A percentile compares a stretch with the other conserved stretches of the same genome.
Conservation (phyloP, 768 basidiomycete species). For the Cystobasidium ongulense region DNA sequence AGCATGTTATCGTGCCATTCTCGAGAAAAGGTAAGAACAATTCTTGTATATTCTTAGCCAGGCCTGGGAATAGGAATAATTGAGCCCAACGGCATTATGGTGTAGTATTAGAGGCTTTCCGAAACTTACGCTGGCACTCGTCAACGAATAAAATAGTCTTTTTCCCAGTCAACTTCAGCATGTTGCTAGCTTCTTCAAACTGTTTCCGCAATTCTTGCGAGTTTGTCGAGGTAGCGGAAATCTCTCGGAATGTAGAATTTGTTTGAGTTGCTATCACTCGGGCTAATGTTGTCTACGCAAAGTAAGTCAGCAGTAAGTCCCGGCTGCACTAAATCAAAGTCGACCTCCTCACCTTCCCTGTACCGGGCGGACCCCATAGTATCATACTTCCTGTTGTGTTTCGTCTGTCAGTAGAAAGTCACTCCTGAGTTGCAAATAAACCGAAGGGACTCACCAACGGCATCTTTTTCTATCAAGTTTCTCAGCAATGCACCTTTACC, state of each 20-base stretch:
- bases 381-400: conserved; percentile 23
- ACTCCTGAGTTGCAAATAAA: conserved; percentile 44
- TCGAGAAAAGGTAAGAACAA: conserved; percentile 70
- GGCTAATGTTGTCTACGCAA: conserved; percentile 57
- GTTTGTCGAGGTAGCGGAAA: conserved; percentile 40
- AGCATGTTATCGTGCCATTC: conserved; percentile 62
- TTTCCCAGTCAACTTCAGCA: conserved; percentile 56
- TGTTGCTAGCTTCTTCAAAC: conserved; percentile 66
- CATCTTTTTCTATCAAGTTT: conserved; percentile 52
- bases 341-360: conserved; percentile 6
- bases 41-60: conserved; percentile 60
- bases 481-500: conserved; percentile 56
- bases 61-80: conserved; percentile 45
- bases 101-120: not conserved
- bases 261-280: conserved; percentile 59
- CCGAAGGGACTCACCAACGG: conserved; percentile 49
- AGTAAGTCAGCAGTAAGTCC: conserved; percentile 48
- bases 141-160: conserved; percentile 71
- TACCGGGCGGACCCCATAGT: conserved; percentile 63
- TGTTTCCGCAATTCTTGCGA: conserved; percentile 64
- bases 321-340: not conserved
- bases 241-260: conserved; percentile 61
- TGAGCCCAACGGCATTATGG: not conserved
- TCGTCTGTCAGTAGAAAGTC: too few species aligned
- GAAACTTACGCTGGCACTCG: conserved; percentile 57